Percentiles rank a stretch among this genome's conserved stretches.
phyloP scores from a whole-genome alignment of 148 eudicot genomes.

The Fagopyrum esculentum region DNA sequence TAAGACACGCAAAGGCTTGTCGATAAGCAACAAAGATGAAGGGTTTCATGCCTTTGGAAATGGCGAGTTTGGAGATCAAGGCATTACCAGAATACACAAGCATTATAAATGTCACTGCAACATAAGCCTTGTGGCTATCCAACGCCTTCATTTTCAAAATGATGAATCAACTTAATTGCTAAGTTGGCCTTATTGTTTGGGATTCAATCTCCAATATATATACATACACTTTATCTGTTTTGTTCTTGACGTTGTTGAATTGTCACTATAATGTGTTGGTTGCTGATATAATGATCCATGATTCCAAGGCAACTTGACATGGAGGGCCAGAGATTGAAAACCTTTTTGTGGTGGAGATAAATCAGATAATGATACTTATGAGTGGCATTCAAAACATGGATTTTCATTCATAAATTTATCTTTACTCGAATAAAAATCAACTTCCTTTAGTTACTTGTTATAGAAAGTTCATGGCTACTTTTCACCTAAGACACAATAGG shows the following conservation, averaged over 20 bases:
- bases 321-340: not conserved
- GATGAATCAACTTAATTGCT: not conserved
- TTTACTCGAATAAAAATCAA: not conserved
- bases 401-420: too few species aligned
- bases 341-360: not conserved
- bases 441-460: too few species aligned
- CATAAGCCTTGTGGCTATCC: constrained; percentile 25
- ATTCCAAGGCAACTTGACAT: too few species aligned
- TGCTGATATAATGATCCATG: constrained; percentile 1
- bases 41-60: constrained; percentile 80
- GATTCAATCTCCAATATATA: not conserved
- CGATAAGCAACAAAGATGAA: constrained; percentile 69
- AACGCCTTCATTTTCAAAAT: not conserved
- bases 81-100: constrained; percentile 38
- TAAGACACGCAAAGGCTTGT: constrained; percentile 53
- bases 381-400: not conserved
- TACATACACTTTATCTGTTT: not conserved
- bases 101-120: constrained; percentile 25
- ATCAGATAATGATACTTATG: not conserved
- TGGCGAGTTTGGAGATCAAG: constrained; percentile 54
- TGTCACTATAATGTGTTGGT: not conserved
- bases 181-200: not conserved
- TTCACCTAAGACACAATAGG: too few species aligned
- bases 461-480: too few species aligned
- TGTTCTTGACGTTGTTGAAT: not conserved